Percentiles rank a stretch among this genome's conserved stretches.
Conservation (phyloP, 345 rosid genomes). For the Eucalyptus polybractea region DNA sequence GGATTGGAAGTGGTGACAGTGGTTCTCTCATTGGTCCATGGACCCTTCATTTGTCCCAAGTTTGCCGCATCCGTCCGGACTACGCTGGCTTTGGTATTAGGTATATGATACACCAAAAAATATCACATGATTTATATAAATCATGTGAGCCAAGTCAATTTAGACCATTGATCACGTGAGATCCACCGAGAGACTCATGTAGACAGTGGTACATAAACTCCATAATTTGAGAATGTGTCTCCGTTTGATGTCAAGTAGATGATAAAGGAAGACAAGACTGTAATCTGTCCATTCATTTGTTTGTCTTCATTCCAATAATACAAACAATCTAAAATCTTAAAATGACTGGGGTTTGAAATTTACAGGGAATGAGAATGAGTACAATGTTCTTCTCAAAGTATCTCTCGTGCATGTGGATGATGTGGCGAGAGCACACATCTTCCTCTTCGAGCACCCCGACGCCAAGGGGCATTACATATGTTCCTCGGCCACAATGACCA, state of each 20-base stretch:
- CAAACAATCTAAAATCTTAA: background rate
- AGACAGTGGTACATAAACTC: background rate
- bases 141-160: background rate
- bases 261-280: background rate
- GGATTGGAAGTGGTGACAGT: conserved; percentile 21
- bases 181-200: background rate
- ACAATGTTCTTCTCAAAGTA: background rate
- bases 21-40: conserved; percentile 8
- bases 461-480: conserved; percentile 28
- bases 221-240: background rate
- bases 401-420: conserved; percentile 13
- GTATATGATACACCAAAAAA: background rate
- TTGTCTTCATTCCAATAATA: background rate
- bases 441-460: conserved; percentile 12
- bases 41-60: conserved; percentile 25
- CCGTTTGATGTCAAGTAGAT: background rate
- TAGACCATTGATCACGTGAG: background rate
- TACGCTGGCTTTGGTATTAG: conserved; percentile 5
- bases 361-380: background rate
- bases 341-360: background rate
- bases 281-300: background rate
- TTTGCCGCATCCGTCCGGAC: conserved; percentile 2
- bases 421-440: conserved; percentile 25
- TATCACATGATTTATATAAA: background rate
- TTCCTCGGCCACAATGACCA: conserved; percentile 1